These are phyloP conservation scores for Hemileia vastatrix DNA, from an alignment of 1,284 basidiomycete genomes.

Conservation along the genomic window DNA sequence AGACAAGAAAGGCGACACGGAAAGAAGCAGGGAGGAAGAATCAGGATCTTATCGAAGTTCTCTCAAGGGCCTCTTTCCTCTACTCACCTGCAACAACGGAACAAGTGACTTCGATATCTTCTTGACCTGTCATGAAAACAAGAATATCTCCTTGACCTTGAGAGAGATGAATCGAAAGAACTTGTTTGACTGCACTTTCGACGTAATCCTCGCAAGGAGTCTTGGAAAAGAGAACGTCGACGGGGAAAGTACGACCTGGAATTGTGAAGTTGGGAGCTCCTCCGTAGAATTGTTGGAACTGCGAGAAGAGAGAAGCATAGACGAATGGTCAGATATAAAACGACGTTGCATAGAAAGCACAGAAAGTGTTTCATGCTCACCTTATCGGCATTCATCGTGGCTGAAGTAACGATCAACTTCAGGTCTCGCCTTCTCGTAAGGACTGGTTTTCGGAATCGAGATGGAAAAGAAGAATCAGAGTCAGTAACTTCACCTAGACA, in stretches of 20 bases:
- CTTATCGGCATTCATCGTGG: slow-evolving; percentile 98
- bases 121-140: slow-evolving; percentile 99
- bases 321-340: background rate
- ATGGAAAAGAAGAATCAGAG: background rate
- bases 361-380: slow-evolving; percentile 46
- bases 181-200: slow-evolving; percentile 92
- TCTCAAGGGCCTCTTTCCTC: background rate
- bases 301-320: slow-evolving; percentile 4
- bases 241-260: slow-evolving; percentile 95
- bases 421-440: slow-evolving; percentile 79
- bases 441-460: slow-evolving; percentile 51
- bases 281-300: slow-evolving; percentile 91
- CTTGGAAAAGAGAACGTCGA: slow-evolving; percentile 89
- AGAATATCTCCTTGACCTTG: slow-evolving; percentile 86
- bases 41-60: background rate
- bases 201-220: slow-evolving; percentile 98
- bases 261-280: slow-evolving; percentile 92
- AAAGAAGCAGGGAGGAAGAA: background rate
- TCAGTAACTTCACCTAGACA: background rate
- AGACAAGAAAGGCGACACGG: slow-evolving; percentile 47
- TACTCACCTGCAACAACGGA: slow-evolving; percentile 68
- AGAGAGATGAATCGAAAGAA: slow-evolving; percentile 88
- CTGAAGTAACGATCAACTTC: slow-evolving; percentile 93
- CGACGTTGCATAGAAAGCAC: background rate
- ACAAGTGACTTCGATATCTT: slow-evolving; percentile 94